Evolutionary conservation across 2,329 filamentous ascomycete genomes (phyloP), one percentile per base, ranked within the genome.

Genomic region (Xylariaceae sp.): DNA sequence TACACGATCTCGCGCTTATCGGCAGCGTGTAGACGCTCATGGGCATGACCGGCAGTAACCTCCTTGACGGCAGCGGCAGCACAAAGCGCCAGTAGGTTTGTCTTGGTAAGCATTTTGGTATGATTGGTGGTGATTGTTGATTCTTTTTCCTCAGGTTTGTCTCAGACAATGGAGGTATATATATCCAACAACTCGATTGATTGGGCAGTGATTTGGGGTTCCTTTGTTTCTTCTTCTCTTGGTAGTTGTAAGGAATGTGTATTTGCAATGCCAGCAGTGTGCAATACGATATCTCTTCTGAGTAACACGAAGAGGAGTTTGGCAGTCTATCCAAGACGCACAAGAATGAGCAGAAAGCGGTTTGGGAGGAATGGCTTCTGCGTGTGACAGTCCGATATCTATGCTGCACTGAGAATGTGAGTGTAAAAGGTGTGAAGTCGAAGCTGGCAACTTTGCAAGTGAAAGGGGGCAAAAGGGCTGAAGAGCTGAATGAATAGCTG

Each of bases 241-340:
- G 27, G 28, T 37, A 13, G 15, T 19, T 38, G 4, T 33, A 56
- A 43, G 38, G 53, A 57, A 40, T 50, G 50, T 52, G 6, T 24
- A 6, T 24, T 24, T 47, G 46, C 51, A 46, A 48, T 54, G 50
- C 54, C 54, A 56, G 53, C 50, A 51, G 50, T 52, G 47, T 45
- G 47, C 38, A 28, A 28, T 7, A 52, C 40, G 39, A 41, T 38
- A 14, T 40, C 36, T 44, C 31, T 36, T 39, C 34, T 38, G 41
- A 39, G 21, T 47, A 40, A 38, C 33, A 28, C 41, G 40, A 34
- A 40, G 48, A 36, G 34, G 38, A 41, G 38, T 40, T 42, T 36
- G 48, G 45, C 46, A 48, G 50, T 56, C 53, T 57, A 47, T 56
- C 55, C 52, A 57, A 57, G 56, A 59, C 56, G 51, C 52, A 45